Evolutionary conservation across 140 eudicot genomes (phyloP), one percentile per base, ranked within the genome.

Genomic region (Stevia rebaudiana): DNA sequence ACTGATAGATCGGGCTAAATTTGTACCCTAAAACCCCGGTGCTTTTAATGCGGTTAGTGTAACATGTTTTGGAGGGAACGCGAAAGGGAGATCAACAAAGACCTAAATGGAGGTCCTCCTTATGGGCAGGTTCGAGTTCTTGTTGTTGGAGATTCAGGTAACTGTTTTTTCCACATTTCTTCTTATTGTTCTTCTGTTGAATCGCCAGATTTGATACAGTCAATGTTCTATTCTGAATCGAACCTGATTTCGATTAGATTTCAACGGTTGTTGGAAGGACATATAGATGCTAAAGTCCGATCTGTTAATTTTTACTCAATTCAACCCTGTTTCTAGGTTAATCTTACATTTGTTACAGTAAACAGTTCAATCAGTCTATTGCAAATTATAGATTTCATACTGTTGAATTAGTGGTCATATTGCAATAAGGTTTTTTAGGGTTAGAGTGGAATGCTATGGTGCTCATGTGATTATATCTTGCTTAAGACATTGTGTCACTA

Each of bases 101-200:
- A 81, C 49, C 78, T 75, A 25, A 58, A 57, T 70, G 94, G 87
- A 10, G 88, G 81, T 16, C 94, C 94, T 28, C 94, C 80, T 67
- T 70, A 78, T 51, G 97, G 97, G 43, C 97, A 90, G 76, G 89
- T 90, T 72, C 74, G 97, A 53, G 97, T 90, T 60, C 97, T 90
- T 59, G 83, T 90, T 69, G 94, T 86, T 42, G 97, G 97, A 6
- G 97, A 90, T 43, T 90, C 97, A 58, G 97, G 97, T 89, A 73
- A 36, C 36, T 56, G 18, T 41, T 41, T 65, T 4, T 4, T 6
- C 2, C 23, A 10, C 8, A 13, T 58, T 31, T 21, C 4, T 28
- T 28, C 33, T 28, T 28, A 28, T 28, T 36, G 12, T 19, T 70
- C 21, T 10, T 33, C 23, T 53, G 37, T 60, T 28, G 0, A 11